Conservation (phyloP, 2,329 filamentous ascomycete genomes). For the Knoxdaviesia capensis region DNA sequence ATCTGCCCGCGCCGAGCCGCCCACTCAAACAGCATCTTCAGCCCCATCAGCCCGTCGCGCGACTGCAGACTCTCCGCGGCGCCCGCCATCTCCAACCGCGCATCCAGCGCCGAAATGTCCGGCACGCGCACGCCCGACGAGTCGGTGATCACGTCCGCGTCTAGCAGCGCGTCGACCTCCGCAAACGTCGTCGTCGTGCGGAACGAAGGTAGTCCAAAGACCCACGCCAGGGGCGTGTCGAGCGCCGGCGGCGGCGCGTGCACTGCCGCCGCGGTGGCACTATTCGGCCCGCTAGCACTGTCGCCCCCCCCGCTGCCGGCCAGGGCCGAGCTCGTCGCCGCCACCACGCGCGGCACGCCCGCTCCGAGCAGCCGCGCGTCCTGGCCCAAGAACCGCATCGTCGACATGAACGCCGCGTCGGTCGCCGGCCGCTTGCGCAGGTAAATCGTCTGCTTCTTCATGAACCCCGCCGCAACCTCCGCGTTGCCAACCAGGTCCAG, state of each 20-base stretch:
- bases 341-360: too few species aligned
- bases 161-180: conserved; percentile 44
- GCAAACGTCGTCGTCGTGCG: conserved; percentile 26
- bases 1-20: conserved; percentile 17
- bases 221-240: conserved; percentile 43
- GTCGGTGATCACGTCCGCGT: conserved; percentile 25
- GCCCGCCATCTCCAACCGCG: conserved; percentile 43
- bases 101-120: conserved; percentile 35
- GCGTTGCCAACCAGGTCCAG: conserved; percentile 51
- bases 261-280: background rate
- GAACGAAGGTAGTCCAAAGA: conserved; percentile 36
- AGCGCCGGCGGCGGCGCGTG: too few species aligned
- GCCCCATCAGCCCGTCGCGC: conserved; percentile 22
- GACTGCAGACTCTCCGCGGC: conserved; percentile 20
- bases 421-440: conserved; percentile 50
- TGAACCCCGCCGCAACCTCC: conserved; percentile 39
- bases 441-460: conserved; percentile 49
- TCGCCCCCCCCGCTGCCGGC: too few species aligned
- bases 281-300: too few species aligned
- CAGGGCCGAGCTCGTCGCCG: too few species aligned
- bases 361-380: too few species aligned
- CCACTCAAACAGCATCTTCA: conserved; percentile 36
- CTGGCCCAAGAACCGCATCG: conserved; percentile 49
- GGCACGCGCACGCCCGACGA: conserved; percentile 18
- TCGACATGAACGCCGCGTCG: conserved; percentile 51